These are phyloP conservation scores for Blastobotrys apis DNA, from an alignment of 1,139 yeast genomes.

Conservation along the genomic window DNA sequence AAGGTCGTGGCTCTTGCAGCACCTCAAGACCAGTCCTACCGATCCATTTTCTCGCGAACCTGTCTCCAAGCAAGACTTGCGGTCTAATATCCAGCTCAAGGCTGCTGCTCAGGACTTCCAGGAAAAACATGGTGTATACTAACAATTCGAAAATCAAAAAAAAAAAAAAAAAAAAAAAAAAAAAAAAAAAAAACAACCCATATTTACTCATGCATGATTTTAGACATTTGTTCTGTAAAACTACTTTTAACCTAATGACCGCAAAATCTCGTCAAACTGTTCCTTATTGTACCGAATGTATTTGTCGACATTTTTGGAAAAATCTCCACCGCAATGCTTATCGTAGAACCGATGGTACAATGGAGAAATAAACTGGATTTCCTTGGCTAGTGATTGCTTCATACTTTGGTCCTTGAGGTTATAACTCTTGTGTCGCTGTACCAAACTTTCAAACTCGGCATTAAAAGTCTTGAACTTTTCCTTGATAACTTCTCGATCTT, in stretches of 20 bases:
- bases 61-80: slow-evolving; percentile 39
- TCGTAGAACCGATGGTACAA: slow-evolving; percentile 81
- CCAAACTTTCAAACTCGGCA: slow-evolving; percentile 72
- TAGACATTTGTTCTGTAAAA: background rate
- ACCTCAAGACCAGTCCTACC: slow-evolving; percentile 37
- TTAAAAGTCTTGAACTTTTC: slow-evolving; percentile 82
- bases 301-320: slow-evolving; percentile 66
- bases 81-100: slow-evolving; percentile 44
- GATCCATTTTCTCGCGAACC: slow-evolving; percentile 45
- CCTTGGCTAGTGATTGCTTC: slow-evolving; percentile 56
- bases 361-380: slow-evolving; percentile 71
- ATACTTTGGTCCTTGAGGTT: slow-evolving; percentile 63
- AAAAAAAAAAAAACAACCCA: no score
- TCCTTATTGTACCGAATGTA: slow-evolving; percentile 68
- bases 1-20: slow-evolving; percentile 40
- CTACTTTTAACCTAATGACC: slow-evolving; percentile 29
- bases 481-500: slow-evolving; percentile 79
- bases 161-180: no score
- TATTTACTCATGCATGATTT: background rate
- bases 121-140: slow-evolving; percentile 19
- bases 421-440: slow-evolving; percentile 58
- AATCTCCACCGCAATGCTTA: slow-evolving; percentile 64
- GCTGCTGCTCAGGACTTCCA: slow-evolving; percentile 38
- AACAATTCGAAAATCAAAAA: background rate
- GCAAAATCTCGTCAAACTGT: slow-evolving; percentile 50